These are phyloP conservation scores for Hericium rajendrae DNA, from an alignment of 768 basidiomycete genomes.

Conservation along the genomic window DNA sequence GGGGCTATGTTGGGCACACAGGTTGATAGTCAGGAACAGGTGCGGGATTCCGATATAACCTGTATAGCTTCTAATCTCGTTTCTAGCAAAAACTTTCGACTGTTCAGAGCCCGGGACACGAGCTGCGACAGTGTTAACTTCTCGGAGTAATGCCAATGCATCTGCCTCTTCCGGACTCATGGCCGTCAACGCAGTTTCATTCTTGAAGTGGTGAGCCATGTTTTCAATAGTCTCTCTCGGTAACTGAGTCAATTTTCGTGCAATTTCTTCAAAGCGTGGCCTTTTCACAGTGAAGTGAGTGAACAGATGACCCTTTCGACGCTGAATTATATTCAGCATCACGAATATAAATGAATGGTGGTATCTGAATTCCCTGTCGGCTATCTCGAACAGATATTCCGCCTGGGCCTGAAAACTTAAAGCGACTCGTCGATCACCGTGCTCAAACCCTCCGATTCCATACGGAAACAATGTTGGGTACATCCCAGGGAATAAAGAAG, in stretches of 20 bases:
- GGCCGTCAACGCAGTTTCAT: conserved; percentile 1
- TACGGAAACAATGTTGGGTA: conserved; percentile 24
- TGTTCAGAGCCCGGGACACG: conserved; percentile 23
- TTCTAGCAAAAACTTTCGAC: conserved; percentile 17
- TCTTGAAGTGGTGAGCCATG: conserved; percentile 9
- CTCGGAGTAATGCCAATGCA: conserved; percentile 16
- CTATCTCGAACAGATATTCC: conserved; percentile 14
- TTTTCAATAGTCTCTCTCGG: background rate
- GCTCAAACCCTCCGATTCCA: conserved; percentile 25
- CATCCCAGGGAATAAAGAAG: conserved; percentile 20
- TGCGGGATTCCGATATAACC: conserved; percentile 22
- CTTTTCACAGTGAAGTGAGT: conserved; percentile 13
- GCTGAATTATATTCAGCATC: too few relatives aligned
- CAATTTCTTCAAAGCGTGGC: conserved; percentile 7
- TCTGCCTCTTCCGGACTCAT: conserved; percentile 11
- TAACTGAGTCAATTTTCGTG: conserved; percentile 4
- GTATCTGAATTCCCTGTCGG: conserved; percentile 13
- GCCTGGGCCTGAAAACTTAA: conserved; percentile 18
- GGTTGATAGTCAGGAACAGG: conserved; percentile 22
- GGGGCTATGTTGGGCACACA: conserved; percentile 14
- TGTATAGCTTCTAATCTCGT: conserved; percentile 20
- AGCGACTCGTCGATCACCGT: background rate
- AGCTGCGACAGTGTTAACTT: conserved; percentile 24
- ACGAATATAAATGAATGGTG: too few relatives aligned
- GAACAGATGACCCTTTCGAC: too few relatives aligned